Evolutionary conservation across 73 alveolate genomes (phyloP).

Genomic region (Strombidium stylifer): DNA sequence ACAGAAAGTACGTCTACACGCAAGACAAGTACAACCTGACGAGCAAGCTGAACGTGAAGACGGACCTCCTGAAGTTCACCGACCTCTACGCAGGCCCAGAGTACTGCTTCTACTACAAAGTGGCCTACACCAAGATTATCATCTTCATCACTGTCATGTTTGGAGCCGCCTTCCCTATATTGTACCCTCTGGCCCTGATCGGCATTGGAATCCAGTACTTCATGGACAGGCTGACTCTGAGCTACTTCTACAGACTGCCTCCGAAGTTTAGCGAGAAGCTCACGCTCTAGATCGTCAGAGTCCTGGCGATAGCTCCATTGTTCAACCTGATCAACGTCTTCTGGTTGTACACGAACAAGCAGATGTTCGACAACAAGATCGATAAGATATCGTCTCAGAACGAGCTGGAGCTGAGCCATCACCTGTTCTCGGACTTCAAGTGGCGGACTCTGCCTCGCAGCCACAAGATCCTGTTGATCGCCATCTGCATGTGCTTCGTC

Average conservation of each 20-base stretch:
- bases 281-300: not conserved
- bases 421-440: too few relatives aligned
- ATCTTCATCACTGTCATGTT: slow-evolving; percentile 31
- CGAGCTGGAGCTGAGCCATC: too few relatives aligned
- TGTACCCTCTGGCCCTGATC: slow-evolving; percentile 41
- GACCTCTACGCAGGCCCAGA: slow-evolving; percentile 58
- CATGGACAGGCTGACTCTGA: slow-evolving; percentile 30
- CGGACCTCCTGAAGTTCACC: slow-evolving; percentile 19
- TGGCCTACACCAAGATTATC: slow-evolving; percentile 5
- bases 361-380: slow-evolving; percentile 47
- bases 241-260: slow-evolving; percentile 50
- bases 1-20: slow-evolving; percentile 16
- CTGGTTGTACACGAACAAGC: slow-evolving; percentile 53
- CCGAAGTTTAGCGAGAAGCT: slow-evolving; percentile 47
- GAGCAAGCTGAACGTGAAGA: too few relatives aligned
- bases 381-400: too few relatives aligned
- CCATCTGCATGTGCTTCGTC: too few relatives aligned
- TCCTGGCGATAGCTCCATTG: slow-evolving; percentile 14
- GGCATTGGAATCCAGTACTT: slow-evolving; percentile 23
- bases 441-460: too few relatives aligned
- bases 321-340: slow-evolving; percentile 20
- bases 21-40: slow-evolving; percentile 6
- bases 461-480: too few relatives aligned
- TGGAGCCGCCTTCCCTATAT: slow-evolving; percentile 53
- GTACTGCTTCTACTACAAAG: slow-evolving; percentile 29